These are phyloP conservation scores for Abelmoschus esculentus DNA, from an alignment of 345 rosid species.

Conservation along the genomic window DNA sequence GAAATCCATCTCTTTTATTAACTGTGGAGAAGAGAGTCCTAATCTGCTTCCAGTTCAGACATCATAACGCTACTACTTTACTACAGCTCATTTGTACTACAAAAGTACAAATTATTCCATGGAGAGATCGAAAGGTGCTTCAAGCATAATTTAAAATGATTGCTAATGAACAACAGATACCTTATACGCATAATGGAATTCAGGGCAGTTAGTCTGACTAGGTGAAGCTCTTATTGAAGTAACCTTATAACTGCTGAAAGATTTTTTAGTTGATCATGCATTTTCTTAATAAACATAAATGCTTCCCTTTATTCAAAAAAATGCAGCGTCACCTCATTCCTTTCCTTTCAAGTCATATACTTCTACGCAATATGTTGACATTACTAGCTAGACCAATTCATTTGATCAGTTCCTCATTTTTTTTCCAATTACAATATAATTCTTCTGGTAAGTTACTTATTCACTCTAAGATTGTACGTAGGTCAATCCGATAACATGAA, in stretches of 20 bases:
- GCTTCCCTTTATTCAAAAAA: not conserved
- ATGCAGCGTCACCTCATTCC: not conserved
- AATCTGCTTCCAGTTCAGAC: not conserved
- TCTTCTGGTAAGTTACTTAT: no score
- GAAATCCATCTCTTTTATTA: conserved; percentile 1
- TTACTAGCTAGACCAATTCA: not conserved
- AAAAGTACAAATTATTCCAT: not conserved
- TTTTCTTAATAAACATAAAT: not conserved
- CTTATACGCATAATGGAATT: not conserved
- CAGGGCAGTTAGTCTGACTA: not conserved
- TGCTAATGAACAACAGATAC: not conserved
- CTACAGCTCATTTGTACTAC: not conserved
- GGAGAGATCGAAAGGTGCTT: not conserved
- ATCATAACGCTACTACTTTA: not conserved
- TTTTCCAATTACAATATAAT: no score
- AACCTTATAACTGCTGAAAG: not conserved
- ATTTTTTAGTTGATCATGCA: not conserved
- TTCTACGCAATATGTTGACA: not conserved
- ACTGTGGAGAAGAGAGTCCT: not conserved
- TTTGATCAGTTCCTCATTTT: not conserved
- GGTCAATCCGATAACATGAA: not conserved
- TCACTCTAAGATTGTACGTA: not conserved
- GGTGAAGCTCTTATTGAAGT: not conserved
- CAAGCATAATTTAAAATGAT: conserved; percentile 1
- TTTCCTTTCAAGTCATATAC: not conserved